Evolutionary conservation across 805 yeast genomes (phyloP).

Genomic region (Saccharomycopsis oosterbeekiorum): DNA sequence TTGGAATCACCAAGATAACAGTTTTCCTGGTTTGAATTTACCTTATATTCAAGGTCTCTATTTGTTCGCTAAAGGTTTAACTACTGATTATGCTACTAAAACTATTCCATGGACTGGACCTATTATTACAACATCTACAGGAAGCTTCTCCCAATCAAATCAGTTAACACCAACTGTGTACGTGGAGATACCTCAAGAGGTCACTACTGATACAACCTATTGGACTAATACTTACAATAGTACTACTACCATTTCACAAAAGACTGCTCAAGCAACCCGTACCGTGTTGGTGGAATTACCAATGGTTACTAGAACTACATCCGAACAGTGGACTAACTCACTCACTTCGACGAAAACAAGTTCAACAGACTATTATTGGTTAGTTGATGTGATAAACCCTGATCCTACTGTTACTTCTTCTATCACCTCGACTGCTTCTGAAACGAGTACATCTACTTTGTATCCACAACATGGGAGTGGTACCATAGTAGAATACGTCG

Average conservation of each 20-base stretch:
- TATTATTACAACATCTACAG: neutral
- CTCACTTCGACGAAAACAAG: conserved; percentile 4
- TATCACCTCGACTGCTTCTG: neutral
- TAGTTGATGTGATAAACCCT: neutral
- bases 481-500: neutral
- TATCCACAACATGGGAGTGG: neutral
- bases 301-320: neutral
- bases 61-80: conserved; percentile 2
- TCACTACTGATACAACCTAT: neutral
- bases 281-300: conserved; percentile 6
- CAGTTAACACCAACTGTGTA: neutral
- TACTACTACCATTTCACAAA: neutral
- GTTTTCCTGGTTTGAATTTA: neutral
- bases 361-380: neutral
- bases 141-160: neutral
- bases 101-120: neutral
- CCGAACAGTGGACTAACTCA: conserved; percentile 8
- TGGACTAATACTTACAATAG: conserved; percentile 3
- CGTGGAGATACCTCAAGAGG: neutral
- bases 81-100: neutral
- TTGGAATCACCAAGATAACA: conserved; percentile 2
- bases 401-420: neutral
- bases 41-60: conserved; percentile 4
- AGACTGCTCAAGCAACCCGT: neutral
- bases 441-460: neutral